Conservation (phyloP, 306 rosid species). For the Castanea sativa region DNA sequence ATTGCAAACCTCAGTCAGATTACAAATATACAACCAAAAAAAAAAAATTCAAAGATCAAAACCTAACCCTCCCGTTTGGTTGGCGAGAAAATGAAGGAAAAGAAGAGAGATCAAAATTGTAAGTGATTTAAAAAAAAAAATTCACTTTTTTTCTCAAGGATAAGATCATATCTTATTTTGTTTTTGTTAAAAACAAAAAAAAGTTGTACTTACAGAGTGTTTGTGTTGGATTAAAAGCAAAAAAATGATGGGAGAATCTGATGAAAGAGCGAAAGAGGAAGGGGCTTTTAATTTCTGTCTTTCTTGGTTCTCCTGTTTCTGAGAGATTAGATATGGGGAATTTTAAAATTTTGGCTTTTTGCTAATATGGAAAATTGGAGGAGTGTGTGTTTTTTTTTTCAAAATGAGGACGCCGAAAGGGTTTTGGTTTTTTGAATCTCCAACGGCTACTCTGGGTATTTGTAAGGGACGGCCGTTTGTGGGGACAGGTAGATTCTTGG, state of each 20-base stretch:
- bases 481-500: background rate
- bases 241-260: slow-evolving; percentile 28
- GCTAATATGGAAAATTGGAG: background rate
- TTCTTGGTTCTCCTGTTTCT: background rate
- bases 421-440: background rate
- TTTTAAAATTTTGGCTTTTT: background rate
- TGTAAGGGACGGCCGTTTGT: slow-evolving; percentile 32
- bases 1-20: background rate
- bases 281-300: background rate
- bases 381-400: slow-evolving; percentile 10
- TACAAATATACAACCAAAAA: background rate
- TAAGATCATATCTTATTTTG: background rate
- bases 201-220: background rate
- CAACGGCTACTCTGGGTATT: slow-evolving; percentile 36
- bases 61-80: no score
- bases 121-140: background rate
- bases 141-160: background rate
- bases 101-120: no score
- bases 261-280: slow-evolving; percentile 23
- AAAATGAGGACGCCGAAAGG: background rate
- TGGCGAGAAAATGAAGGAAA: no score
- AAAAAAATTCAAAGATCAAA: background rate
- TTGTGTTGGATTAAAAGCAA: background rate
- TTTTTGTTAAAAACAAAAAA: background rate
- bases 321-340: background rate